phyloP scores from a whole-genome alignment of 768 basidiomycete genomes.

The Lentinula sp. region DNA sequence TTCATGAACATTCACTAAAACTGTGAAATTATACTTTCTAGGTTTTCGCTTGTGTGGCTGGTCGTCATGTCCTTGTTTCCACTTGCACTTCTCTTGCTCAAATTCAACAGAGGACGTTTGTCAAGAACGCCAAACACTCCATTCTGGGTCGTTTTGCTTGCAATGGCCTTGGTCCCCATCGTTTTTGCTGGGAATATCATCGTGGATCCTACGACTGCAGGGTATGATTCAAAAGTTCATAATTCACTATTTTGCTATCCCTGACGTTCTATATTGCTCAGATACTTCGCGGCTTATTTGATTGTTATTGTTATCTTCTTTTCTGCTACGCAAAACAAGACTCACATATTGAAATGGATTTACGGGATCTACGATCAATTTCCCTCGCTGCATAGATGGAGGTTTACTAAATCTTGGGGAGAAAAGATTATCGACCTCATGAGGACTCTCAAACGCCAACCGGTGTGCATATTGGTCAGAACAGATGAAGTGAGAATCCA shows the following conservation, averaged over 20 bases:
- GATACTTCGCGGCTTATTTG: conserved; percentile 61
- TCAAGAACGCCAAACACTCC: conserved; percentile 34
- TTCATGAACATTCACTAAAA: not conserved
- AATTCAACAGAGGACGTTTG: conserved; percentile 60
- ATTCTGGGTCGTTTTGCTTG: conserved; percentile 31
- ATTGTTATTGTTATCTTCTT: conserved; percentile 43
- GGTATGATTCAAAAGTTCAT: conserved; percentile 28
- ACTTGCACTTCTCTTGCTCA: conserved; percentile 49
- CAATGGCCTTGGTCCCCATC: conserved; percentile 32
- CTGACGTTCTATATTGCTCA: conserved; percentile 14
- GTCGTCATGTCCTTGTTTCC: conserved; percentile 62
- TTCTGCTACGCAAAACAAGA: conserved; percentile 46
- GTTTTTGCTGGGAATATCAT: conserved; percentile 58
- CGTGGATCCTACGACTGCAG: conserved; percentile 47
- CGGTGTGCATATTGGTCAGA: conserved; percentile 56
- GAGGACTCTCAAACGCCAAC: conserved; percentile 39
- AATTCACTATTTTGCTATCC: not conserved
- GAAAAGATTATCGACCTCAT: conserved; percentile 36
- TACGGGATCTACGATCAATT: conserved; percentile 66
- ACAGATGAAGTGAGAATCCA: conserved; percentile 53
- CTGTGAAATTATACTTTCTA: conserved; percentile 13
- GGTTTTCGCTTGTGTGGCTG: conserved; percentile 67
- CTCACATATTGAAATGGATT: conserved; percentile 41
- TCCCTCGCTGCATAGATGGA: conserved; percentile 36
- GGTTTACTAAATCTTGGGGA: conserved; percentile 34